Conservation (phyloP, 2,329 filamentous ascomycete genomes). For the Tolypocladium paradoxum region DNA sequence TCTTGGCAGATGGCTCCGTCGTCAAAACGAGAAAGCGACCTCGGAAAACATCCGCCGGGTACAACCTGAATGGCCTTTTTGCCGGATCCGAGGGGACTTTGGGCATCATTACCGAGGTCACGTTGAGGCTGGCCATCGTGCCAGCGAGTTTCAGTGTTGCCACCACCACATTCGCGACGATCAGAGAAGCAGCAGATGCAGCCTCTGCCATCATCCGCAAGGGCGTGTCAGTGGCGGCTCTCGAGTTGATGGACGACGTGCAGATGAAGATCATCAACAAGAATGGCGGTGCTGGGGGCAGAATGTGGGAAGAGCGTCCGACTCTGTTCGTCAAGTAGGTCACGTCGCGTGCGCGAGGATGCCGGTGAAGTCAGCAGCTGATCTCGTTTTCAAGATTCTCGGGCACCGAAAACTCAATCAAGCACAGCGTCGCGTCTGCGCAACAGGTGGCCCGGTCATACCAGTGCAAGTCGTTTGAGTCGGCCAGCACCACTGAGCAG, state of each 20-base stretch:
- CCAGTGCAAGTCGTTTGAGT: constrained; percentile 54
- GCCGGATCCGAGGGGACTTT: constrained; percentile 62
- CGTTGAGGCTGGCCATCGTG: constrained; percentile 54
- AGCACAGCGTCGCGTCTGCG: constrained; percentile 45
- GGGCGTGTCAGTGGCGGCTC: constrained; percentile 55
- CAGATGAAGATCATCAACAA: constrained; percentile 60
- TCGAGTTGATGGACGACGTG: constrained; percentile 53
- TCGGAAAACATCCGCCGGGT: constrained; percentile 59
- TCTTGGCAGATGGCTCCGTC: constrained; percentile 53
- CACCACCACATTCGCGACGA: constrained; percentile 47
- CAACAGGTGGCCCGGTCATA: constrained; percentile 39
- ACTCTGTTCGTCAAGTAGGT: constrained; percentile 62
- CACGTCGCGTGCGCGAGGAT: background rate
- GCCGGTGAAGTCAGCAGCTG: background rate
- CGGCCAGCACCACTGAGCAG: constrained; percentile 53
- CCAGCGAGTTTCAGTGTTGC: constrained; percentile 56
- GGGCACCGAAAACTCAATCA: constrained; percentile 51
- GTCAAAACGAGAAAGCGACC: constrained; percentile 60
- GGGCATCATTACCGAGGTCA: constrained; percentile 60
- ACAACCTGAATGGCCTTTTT: constrained; percentile 60
- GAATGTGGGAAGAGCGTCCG: constrained; percentile 55
- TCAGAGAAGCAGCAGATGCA: constrained; percentile 51
- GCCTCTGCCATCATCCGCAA: constrained; percentile 53
- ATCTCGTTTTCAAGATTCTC: constrained; percentile 34
- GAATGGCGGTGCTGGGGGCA: constrained; percentile 43